Conservation (phyloP, 73 alveolate genomes). For the Uronychia binucleata region DNA sequence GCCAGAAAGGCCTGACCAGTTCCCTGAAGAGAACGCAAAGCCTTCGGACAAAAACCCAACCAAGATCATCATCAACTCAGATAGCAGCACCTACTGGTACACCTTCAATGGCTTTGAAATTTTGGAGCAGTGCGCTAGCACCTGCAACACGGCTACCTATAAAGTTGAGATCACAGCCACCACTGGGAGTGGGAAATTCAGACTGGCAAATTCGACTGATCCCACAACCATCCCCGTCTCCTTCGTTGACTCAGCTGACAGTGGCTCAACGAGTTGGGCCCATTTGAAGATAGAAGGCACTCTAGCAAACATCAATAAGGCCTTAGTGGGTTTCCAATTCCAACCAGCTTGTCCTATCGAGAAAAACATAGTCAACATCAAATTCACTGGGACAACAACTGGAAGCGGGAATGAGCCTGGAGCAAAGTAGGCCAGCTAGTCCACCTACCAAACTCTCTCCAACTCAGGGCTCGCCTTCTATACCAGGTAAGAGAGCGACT, state of each 20-base stretch:
- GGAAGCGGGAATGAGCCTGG: too few species aligned
- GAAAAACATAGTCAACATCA: too few species aligned
- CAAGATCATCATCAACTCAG: neutral
- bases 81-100: neutral
- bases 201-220: neutral
- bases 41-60: neutral
- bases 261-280: too few species aligned
- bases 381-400: too few species aligned
- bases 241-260: neutral
- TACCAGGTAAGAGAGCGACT: too few species aligned
- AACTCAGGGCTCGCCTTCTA: too few species aligned
- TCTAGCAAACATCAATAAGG: too few species aligned
- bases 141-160: neutral
- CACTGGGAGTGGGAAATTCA: neutral
- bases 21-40: neutral
- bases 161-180: neutral
- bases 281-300: too few species aligned
- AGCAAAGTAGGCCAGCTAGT: too few species aligned
- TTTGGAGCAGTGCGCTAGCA: neutral
- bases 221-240: neutral
- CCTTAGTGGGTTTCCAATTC: too few species aligned
- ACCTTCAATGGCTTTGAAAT: neutral
- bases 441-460: too few species aligned
- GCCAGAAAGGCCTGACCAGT: neutral
- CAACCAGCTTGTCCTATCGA: too few species aligned